phyloP scores from a whole-genome alignment of 352 stramenopile species.

The Pythium phragmitis region DNA sequence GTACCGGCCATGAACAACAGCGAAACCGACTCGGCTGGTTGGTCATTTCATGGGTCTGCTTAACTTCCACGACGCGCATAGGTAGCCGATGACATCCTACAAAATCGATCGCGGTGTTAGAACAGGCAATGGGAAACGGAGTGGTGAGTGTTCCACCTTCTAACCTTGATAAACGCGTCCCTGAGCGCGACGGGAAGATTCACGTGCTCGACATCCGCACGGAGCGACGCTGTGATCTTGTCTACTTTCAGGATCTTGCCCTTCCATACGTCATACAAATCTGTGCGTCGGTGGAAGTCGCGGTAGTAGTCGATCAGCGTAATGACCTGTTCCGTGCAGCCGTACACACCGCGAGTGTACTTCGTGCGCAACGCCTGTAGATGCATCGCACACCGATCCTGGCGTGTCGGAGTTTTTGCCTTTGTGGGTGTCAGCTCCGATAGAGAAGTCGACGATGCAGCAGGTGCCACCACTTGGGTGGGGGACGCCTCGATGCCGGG shows the following conservation, averaged over 20 bases:
- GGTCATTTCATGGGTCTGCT: slow-evolving; percentile 3
- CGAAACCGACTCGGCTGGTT: background rate
- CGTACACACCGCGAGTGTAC: slow-evolving; percentile 55
- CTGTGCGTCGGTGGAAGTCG: slow-evolving; percentile 69
- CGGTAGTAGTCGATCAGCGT: slow-evolving; percentile 84
- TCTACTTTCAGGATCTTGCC: slow-evolving; percentile 58
- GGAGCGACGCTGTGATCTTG: slow-evolving; percentile 74
- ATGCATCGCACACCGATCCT: slow-evolving; percentile 23
- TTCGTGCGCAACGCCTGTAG: slow-evolving; percentile 50
- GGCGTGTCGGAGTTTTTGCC: slow-evolving; percentile 4
- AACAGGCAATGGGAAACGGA: background rate
- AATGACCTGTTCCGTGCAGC: slow-evolving; percentile 75
- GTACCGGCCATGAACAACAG: background rate
- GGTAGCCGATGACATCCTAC: slow-evolving; percentile 55
- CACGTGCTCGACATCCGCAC: slow-evolving; percentile 63
- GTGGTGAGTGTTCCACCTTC: background rate
- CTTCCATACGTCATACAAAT: slow-evolving; percentile 74
- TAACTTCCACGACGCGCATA: slow-evolving; percentile 40
- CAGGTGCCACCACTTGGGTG: too few species aligned
- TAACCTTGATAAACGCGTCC: slow-evolving; percentile 63
- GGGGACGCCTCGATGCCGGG: too few species aligned
- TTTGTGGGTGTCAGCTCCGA: background rate
- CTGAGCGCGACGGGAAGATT: slow-evolving; percentile 53
- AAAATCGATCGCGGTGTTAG: background rate
- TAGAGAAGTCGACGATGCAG: background rate